phyloP scores from a whole-genome alignment of 2,329 filamentous ascomycete species.

The Paramyrothecium sp. region DNA sequence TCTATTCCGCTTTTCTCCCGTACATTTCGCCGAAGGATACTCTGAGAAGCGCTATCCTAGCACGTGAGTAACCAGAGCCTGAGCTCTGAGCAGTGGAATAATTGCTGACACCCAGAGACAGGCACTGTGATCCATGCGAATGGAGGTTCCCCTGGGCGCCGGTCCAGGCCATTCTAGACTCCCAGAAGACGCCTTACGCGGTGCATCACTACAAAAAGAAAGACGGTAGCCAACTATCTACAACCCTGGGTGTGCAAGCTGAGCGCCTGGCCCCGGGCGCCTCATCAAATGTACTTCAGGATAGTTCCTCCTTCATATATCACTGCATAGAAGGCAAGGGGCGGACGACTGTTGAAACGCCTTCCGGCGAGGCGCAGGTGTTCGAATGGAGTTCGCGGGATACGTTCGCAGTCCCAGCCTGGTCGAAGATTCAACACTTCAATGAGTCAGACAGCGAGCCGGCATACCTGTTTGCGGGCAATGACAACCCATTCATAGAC shows the following conservation, averaged over 20 bases:
- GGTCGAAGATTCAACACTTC: slow-evolving; percentile 47
- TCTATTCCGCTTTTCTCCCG: slow-evolving; percentile 45
- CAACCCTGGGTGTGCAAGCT: slow-evolving; percentile 45
- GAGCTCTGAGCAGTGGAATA: accelerated
- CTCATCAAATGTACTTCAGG: slow-evolving; percentile 32
- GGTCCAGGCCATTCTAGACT: slow-evolving; percentile 39
- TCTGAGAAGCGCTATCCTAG: slow-evolving; percentile 46
- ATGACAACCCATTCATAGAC: slow-evolving; percentile 32
- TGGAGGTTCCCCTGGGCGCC: slow-evolving; percentile 43
- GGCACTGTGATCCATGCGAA: slow-evolving; percentile 31
- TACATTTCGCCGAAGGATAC: slow-evolving; percentile 55
- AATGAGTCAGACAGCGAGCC: slow-evolving; percentile 23
- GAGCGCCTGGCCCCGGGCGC: slow-evolving; percentile 41
- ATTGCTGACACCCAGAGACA: slow-evolving; percentile 3
- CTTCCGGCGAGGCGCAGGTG: slow-evolving; percentile 25
- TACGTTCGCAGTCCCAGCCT: slow-evolving; percentile 53
- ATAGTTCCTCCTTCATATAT: slow-evolving; percentile 50
- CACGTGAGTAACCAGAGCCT: slow-evolving; percentile 19
- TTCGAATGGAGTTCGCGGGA: slow-evolving; percentile 46
- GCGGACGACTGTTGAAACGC: slow-evolving; percentile 33
- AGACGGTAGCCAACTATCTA: slow-evolving; percentile 33
- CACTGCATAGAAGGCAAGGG: slow-evolving; percentile 51
- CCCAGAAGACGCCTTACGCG: slow-evolving; percentile 20
- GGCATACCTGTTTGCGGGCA: slow-evolving; percentile 31
- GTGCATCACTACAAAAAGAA: slow-evolving; percentile 33